Evolutionary conservation across 352 stramenopile genomes (phyloP), one percentile per base, ranked within the genome.

Genomic region (Pythium grandisporangium): DNA sequence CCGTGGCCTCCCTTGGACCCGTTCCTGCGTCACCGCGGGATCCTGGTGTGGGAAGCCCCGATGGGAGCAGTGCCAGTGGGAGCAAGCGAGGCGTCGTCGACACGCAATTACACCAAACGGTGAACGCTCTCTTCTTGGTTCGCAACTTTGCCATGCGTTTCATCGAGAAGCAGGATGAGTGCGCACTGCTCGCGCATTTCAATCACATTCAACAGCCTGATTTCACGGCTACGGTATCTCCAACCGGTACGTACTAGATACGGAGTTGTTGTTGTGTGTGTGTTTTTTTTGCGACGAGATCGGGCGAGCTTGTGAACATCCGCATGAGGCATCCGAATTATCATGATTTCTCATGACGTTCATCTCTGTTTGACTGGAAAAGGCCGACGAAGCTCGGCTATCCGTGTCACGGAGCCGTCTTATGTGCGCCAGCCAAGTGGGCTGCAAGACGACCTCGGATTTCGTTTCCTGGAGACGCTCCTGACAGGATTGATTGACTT

Each of bases 61-160:
- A n/a, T n/a, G n/a, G n/a, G n/a, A n/a, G n/a, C n/a, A n/a, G n/a
- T n/a, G n/a, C n/a, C n/a, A n/a, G n/a, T n/a, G n/a, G 30, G 44
- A 14, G 12, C 23, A 17, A 25, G 23, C 5, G 47, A 61, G 8
- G 19, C 34, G 0, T 24, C 55, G 1, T 14, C 24, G 4, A 10
- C 33, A 63, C 38, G 16, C 55, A 81, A 37, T 38, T 84, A 36
- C 40, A 66, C 8, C 54, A 79, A 55, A 53, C 66, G n/a, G 37
- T 78, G 17, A 91, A 91, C 22, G 69, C 75, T 34, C 55, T 89
- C 23, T 84, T 84, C 34, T 55, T 91, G 37, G 67, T 84, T 45
- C 72, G 75, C 27, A 68, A 83, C 45, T 84, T 89, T 23, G 53
- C 62, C 3, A 81, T 87, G 68, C 56, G 69, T 6, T 87, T 86